These are phyloP conservation scores for Peronospora farinosa DNA, from an alignment of 352 stramenopile genomes.

Conservation along the genomic window DNA sequence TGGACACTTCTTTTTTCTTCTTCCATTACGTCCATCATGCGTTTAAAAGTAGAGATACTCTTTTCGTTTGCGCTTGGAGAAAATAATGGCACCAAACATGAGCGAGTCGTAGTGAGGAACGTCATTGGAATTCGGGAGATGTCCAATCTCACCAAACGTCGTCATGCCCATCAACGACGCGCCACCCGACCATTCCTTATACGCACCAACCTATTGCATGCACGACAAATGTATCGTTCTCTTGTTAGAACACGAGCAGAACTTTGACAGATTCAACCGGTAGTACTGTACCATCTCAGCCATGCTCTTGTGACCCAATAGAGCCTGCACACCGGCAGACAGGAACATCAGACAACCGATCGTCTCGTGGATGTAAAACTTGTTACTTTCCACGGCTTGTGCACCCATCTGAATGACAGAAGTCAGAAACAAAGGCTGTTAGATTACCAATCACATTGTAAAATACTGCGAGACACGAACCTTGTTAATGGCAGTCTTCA, in stretches of 20 bases:
- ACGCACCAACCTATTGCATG: slow-evolving; percentile 60
- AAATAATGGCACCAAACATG: slow-evolving; percentile 86
- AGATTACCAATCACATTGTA: background rate
- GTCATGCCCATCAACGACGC: slow-evolving; percentile 84
- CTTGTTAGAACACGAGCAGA: background rate
- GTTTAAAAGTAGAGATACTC: slow-evolving; percentile 63
- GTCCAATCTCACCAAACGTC: slow-evolving; percentile 83
- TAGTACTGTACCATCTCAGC: slow-evolving; percentile 60
- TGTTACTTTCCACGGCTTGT: slow-evolving; percentile 64
- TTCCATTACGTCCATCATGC: background rate
- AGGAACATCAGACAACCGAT: slow-evolving; percentile 85
- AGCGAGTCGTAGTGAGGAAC: slow-evolving; percentile 85
- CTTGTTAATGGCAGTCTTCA: slow-evolving; percentile 84
- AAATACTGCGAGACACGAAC: slow-evolving; percentile 15
- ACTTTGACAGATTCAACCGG: background rate
- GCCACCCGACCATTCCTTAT: slow-evolving; percentile 76
- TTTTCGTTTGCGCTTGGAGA: slow-evolving; percentile 78
- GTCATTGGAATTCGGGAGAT: slow-evolving; percentile 72
- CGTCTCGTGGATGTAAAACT: slow-evolving; percentile 79
- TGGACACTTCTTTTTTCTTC: background rate
- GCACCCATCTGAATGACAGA: slow-evolving; percentile 52
- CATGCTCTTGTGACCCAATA: slow-evolving; percentile 84
- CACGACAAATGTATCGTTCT: slow-evolving; percentile 1
- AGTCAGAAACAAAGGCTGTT: background rate
- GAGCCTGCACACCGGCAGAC: slow-evolving; percentile 75